Percentiles rank a stretch among this genome's conserved stretches.
Evolutionary conservation across 225 moss, liverwort and hornwort genomes (phyloP).

Genomic region (Antitrichia curtipendula): DNA sequence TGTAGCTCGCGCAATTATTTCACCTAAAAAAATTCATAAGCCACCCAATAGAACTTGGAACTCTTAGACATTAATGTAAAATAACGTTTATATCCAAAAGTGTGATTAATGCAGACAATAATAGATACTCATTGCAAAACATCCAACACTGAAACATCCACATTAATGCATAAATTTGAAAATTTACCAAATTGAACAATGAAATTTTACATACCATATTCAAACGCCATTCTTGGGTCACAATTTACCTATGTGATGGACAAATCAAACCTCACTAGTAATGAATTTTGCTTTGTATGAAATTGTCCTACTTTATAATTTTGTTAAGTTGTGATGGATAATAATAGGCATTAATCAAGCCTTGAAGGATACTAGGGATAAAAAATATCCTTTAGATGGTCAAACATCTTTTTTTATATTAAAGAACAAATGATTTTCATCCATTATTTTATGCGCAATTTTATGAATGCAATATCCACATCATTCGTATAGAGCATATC

Average conservation of each 20-base stretch:
- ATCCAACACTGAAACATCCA: not conserved
- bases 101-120: not conserved
- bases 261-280: not conserved
- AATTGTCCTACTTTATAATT: not conserved
- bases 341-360: not conserved
- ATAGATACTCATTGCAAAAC: not conserved
- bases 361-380: rapidly evolving
- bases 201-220: not conserved
- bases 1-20: rapidly evolving
- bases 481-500: too few species aligned
- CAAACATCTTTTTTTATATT: not conserved
- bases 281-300: not conserved
- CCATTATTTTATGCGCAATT: not conserved
- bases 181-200: not conserved
- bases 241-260: not conserved
- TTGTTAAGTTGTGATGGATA: not conserved
- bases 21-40: not conserved
- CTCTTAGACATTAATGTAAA: not conserved
- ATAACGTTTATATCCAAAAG: not conserved
- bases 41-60: not conserved
- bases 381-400: not conserved
- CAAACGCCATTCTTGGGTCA: not conserved
- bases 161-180: not conserved
- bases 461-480: not conserved
- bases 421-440: not conserved